Evolutionary conservation across 768 basidiomycete species (phyloP).

Genomic region (Collybiopsis confluens): DNA sequence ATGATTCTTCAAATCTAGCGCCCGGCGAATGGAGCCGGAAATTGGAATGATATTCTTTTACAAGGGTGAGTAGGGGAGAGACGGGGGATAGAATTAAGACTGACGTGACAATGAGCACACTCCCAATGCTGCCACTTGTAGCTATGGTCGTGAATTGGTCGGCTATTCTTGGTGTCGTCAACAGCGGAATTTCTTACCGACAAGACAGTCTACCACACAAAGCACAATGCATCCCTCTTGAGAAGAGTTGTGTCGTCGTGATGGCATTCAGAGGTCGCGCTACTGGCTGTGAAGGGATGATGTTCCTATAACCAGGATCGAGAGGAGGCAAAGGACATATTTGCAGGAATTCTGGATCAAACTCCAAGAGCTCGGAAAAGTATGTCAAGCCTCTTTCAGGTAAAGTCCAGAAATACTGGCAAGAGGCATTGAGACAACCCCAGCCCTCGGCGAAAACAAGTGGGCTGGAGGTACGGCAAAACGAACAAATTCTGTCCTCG

Average conservation of each 20-base stretch:
- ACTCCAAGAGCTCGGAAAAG: conserved; percentile 36
- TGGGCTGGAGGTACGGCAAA: conserved; percentile 43
- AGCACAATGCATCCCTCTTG: conserved; percentile 65
- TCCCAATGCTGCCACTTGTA: conserved; percentile 74
- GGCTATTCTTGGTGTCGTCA: neutral
- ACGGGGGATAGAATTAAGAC: too few species aligned
- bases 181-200: conserved; percentile 40
- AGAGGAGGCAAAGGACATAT: conserved; percentile 28
- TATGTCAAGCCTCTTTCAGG: conserved; percentile 15
- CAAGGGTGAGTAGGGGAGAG: neutral
- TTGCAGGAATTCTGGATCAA: conserved; percentile 43
- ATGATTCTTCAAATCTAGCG: conserved; percentile 19
- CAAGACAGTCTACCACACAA: conserved; percentile 70
- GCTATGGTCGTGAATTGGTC: conserved; percentile 38
- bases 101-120: conserved; percentile 59
- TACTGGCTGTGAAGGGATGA: conserved; percentile 33
- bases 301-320: conserved; percentile 29
- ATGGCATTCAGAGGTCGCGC: conserved; percentile 25
- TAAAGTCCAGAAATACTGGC: conserved; percentile 52
- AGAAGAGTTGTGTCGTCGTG: conserved; percentile 52
- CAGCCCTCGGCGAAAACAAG: conserved; percentile 52
- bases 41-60: conserved; percentile 21
- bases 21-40: conserved; percentile 24
- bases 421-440: conserved; percentile 62
- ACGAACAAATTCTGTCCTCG: conserved; percentile 30